Percentiles rank a stretch among this genome's conserved stretches.
Evolutionary conservation across 2,329 filamentous ascomycete genomes (phyloP).

Genomic region (Chalaropsis ovoidea): DNA sequence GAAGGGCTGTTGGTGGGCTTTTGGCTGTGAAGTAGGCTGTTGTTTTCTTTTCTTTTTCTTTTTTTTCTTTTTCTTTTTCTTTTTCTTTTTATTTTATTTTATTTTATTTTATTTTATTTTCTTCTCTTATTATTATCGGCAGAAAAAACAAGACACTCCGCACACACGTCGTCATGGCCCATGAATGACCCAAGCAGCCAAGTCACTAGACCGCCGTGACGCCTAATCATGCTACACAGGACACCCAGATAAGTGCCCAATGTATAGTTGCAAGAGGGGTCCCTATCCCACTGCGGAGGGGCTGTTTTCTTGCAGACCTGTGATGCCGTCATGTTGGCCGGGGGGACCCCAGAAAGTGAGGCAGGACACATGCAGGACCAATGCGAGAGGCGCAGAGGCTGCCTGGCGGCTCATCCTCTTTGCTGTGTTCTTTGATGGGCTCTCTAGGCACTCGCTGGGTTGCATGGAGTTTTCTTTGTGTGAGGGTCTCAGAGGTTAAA

Average conservation of each 20-base stretch:
- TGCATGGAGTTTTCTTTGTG: neutral
- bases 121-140: no score
- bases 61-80: neutral
- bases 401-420: slow-evolving; percentile 2
- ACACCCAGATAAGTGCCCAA: neutral
- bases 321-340: neutral
- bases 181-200: neutral
- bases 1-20: neutral
- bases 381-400: neutral
- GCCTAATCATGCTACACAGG: slow-evolving; percentile 5
- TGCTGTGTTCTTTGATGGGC: neutral
- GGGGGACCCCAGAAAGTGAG: neutral
- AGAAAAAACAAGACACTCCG: no score
- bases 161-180: neutral
- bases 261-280: neutral
- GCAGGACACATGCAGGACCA: slow-evolving; percentile 10
- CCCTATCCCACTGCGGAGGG: no score
- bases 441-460: neutral
- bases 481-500: neutral
- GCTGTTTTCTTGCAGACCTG: neutral
- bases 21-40: no score
- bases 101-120: no score
- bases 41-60: no score
- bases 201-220: neutral
- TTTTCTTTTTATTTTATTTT: no score